Evolutionary conservation across 1,139 yeast species (phyloP), one percentile per base, ranked within the genome.

Genomic region (Lodderomyces orthopsilosis): DNA sequence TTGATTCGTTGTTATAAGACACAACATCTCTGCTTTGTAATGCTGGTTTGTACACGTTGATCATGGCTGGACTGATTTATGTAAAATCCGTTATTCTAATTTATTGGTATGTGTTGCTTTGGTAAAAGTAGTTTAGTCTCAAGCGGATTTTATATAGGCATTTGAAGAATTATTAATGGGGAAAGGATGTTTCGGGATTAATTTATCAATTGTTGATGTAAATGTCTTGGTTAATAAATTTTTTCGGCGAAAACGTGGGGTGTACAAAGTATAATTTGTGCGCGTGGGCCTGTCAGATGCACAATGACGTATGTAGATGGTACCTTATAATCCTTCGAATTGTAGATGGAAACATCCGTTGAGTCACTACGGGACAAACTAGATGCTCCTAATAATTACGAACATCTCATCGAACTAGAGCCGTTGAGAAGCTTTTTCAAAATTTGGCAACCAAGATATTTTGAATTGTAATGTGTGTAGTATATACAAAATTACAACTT

Each of bases 1-100:
- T n/a, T 9, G 44, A 24, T 6, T 28, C 33, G 14, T 37, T 23
- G 14, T 23, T 35, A 15, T 17, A 28, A 2, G 24, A 22, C 3
- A 15, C 7, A n/a, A n/a, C 4, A 12, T 44, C 38, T 26, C 40
- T 37, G 4, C 42, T 6, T 3, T 17, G 37, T 19, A 41, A 37
- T n/a, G 44, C 18, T 8, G 44, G 51, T 35, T 40, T 50, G 40
- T 50, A 51, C 12, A 49, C 47, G 39, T 44, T 49, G n/a, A 51
- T 46, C 53, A 50, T 22, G 33, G 14, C 15, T 35, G n/a, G n/a
- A n/a, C n/a, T n/a, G n/a, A n/a, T n/a, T n/a, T n/a, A n/a, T n/a
- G n/a, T n/a, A n/a, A n/a, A n/a, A n/a, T n/a, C n/a, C n/a, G n/a
- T n/a, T n/a, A n/a, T n/a, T n/a, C n/a, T n/a, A n/a, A n/a, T n/a